These are phyloP conservation scores for Boletus semigastroideus DNA, from an alignment of 1,284 basidiomycete species.

Conservation along the genomic window DNA sequence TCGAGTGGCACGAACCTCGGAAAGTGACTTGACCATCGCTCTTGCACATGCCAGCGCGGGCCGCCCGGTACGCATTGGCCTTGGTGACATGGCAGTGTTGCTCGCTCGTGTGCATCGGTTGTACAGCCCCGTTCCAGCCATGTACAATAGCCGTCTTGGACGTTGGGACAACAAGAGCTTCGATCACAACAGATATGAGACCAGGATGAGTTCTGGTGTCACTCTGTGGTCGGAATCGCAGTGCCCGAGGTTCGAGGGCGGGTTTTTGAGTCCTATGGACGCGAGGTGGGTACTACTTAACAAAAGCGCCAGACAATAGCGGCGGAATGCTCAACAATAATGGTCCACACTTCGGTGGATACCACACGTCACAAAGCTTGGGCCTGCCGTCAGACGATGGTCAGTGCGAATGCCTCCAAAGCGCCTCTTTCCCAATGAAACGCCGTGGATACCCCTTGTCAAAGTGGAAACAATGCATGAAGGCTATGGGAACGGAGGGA, in stretches of 20 bases:
- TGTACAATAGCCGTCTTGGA: background rate
- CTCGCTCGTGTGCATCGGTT: background rate
- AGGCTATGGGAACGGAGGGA: too few relatives aligned
- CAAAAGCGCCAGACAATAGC: background rate
- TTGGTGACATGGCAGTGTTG: background rate
- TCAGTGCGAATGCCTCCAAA: background rate
- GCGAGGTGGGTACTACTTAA: background rate
- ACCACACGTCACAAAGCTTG: background rate
- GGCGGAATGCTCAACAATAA: background rate
- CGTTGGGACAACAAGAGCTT: background rate
- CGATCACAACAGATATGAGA: background rate
- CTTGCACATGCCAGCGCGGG: background rate
- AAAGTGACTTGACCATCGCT: background rate
- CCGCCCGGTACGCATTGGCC: too few relatives aligned
- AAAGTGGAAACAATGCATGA: background rate
- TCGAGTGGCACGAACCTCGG: background rate
- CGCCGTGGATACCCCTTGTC: background rate
- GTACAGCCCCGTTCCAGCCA: background rate
- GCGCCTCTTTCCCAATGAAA: background rate
- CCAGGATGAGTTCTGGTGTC: background rate
- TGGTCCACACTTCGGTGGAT: background rate
- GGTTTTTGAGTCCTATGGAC: background rate
- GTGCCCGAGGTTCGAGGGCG: background rate
- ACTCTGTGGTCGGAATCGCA: background rate
- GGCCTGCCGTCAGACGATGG: background rate